Evolutionary conservation across 179 eudicot species (phyloP), one percentile per base, ranked within the genome.

Genomic region (Silene coronaria): DNA sequence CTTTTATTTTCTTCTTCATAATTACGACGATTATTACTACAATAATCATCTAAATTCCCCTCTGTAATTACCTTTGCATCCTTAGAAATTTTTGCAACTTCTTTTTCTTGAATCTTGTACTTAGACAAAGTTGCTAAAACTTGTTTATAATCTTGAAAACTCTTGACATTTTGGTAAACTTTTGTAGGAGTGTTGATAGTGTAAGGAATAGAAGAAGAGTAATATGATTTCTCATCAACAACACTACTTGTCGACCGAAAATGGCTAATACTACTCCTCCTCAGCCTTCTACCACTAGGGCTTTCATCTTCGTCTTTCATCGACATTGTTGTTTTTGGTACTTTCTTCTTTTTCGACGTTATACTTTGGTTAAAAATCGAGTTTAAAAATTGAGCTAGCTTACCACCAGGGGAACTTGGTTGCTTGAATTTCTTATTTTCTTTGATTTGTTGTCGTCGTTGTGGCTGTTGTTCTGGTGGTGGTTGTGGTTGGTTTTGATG

Each of bases 351-450:
- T 84, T 82, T 90, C 13, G 89, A 88, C 58, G 75, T 51, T 28
- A 16, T 51, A 27, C 88, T 80, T 79, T 89, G 98, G 80, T 45
- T 88, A 76, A 95, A 87, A 12, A 95, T 83, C 2, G 97, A 84
- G 86, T 86, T 88, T 69, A 95, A 78, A 83, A 95, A 93, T 70
- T 85, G 87, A 12, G 97, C 97, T 6, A 95, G 81, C 70, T 80
- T 89, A 1, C 93, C 97, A 13, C 99, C 97, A 2, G 99, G 99
- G 0, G 99, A 95, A 78, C 91, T 89, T 1, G 97, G 97, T 72
- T 93, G 95, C 74, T 88, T 92, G 79, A 69, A 23, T 26, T 89
- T 88, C 79, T 87, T 92, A 79, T 79, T 78, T 45, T 87, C 85
- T 72, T 85, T 75, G 11, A 11, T 23, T 61, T 73, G 17, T 61